Base-by-base conservation (phyloP, 1,284 basidiomycete genomes). In the Trametes hirsuta region DNA sequence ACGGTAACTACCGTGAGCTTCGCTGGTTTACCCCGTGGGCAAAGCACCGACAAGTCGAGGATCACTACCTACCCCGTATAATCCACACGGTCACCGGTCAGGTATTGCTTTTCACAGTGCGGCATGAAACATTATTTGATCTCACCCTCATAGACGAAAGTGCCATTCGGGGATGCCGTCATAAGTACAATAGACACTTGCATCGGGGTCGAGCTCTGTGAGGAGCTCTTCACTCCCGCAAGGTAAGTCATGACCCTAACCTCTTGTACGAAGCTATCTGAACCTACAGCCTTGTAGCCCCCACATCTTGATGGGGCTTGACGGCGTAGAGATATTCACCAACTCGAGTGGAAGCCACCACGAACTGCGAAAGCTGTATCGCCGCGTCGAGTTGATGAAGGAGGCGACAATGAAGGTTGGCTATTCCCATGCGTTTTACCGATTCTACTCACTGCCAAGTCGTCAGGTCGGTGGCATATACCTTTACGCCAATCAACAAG, bases 291-390 rank as follows among this genome's bases (percentile, higher is more conserved):
- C 37, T 21, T 15, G 6, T 55, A 95, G 95, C 66, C 97, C 97
- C 6, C 97, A 99, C 74, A 97, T 98, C 61, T 77, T 90, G 11
- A 98, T 98, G 94, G 97, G 96, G 6, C 83, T 99, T 8, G 95
- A 98, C 71, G 97, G 97, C 6, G 97, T 98, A 2, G 97, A 99
- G 76, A 97, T 99, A 63, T 97, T 99, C 73, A 97, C 96, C 18
- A 99, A 99, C 78, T 97, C 95, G 0, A 96, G 93, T 62, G 97
- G 94, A 4, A 97, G 94, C 73, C 97, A 99, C 72, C 97, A 99
- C 71, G 97, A 99, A 72, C 85, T 99, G 30, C 87, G 97, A 35
- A 99, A 99, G 76, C 83, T 99, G 15, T 88, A 95, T 71, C 87
- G 87, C 5, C 88, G 97, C 11, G 86, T 99, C 2, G 95, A 99